Evolutionary conservation across 2,329 filamentous ascomycete species (phyloP), one percentile per base, ranked within the genome.

Genomic region (Drechmeria coniospora): DNA sequence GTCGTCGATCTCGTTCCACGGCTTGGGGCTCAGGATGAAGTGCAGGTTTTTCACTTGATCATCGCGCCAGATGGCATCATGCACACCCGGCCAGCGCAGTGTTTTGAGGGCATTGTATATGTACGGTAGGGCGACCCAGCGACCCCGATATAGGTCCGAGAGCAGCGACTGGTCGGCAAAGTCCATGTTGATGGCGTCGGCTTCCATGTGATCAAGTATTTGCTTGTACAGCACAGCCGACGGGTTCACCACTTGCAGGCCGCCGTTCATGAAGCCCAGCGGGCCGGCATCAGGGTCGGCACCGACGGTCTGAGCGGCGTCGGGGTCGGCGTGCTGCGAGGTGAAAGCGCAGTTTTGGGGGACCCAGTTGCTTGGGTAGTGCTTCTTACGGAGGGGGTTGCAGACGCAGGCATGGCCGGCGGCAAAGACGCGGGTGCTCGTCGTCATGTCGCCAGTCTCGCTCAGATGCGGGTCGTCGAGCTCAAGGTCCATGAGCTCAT

Each of bases 321-420:
- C 57, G 0, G 66, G 60, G 10, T 52, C 48, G 24, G 29, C 32
- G 42, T 71, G 65, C 42, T 70, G 67, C 13, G 48, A 47, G 2
- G 68, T 70, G 46, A 68, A 74, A 33, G 65, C 68, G 50, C 70
- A 75, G 51, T 70, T 63, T 26, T 49, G 44, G 3, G 62, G 59
- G 12, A 63, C 42, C 68, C 80, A 92, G 48, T 81, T 56, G 26
- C 57, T 51, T 1, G 83, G 83, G 51, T 92, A 92, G 54, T 92
- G 80, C 17, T 68, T 45, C 50, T 81, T 83, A 41, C 70, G 65
- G 38, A 84, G 57, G 14, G 83, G 82, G 54, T 92, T 92, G 58
- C 83, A 92, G 12, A 83, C 74, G 53, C 83, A 92, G 5, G 83
- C 83, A 53, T 87, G 81, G 36, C 74, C 73, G 4, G 82, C 81